Evolutionary conservation across 305 asterid species (phyloP).

Genomic region (Fraxinus dipetala): DNA sequence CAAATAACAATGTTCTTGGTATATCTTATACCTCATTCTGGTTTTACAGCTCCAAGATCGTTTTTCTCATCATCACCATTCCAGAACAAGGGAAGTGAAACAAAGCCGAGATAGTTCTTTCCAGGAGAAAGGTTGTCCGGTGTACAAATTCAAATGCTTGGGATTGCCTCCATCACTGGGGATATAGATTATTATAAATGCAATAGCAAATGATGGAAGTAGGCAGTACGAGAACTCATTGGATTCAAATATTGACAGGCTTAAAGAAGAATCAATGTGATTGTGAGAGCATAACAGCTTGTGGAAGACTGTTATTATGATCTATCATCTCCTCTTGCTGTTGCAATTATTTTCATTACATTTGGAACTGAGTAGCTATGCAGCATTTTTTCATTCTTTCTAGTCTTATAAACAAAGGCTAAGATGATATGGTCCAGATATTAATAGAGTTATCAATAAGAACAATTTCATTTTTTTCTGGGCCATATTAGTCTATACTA

Average conservation of each 20-base stretch:
- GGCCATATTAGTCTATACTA: not conserved
- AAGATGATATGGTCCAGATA: not conserved
- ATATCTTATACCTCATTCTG: not conserved
- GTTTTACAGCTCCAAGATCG: slow-evolving; percentile 72
- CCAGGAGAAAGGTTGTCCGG: slow-evolving; percentile 5
- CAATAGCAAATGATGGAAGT: slow-evolving; percentile 20
- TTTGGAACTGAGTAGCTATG: not conserved
- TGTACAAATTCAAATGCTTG: slow-evolving; percentile 25
- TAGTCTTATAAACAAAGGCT: not conserved
- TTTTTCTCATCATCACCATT: slow-evolving; percentile 82
- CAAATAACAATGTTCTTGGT: not conserved
- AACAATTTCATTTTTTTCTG: not conserved
- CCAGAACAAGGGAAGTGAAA: slow-evolving; percentile 87
- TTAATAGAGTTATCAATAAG: not conserved
- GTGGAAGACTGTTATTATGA: not conserved
- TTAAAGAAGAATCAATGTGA: not conserved
- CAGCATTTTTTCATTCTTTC: not conserved
- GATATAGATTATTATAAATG: slow-evolving; percentile 15
- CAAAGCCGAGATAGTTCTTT: slow-evolving; percentile 61
- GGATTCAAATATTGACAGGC: not conserved
- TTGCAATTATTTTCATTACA: not conserved
- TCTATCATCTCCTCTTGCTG: not conserved
- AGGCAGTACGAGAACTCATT: slow-evolving; percentile 12
- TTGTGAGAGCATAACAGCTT: not conserved
- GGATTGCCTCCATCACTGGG: slow-evolving; percentile 18